Conservation (phyloP, 2,329 filamentous ascomycete species). For the Botrytis byssoidea region DNA sequence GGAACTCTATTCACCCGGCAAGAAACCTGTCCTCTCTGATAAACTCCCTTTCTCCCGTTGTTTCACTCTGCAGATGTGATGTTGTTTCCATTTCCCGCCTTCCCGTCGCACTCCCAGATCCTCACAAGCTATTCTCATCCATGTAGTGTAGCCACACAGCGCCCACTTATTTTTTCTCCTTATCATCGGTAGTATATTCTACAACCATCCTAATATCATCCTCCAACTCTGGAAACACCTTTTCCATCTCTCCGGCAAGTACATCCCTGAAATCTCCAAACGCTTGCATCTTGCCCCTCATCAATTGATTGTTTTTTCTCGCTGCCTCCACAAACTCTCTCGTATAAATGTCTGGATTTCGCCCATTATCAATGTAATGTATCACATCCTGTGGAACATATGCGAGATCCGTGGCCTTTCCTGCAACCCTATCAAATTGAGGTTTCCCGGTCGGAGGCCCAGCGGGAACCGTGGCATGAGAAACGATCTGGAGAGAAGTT, state of each 20-base stretch:
- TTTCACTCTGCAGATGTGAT: neutral
- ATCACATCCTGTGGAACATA: conserved; percentile 61
- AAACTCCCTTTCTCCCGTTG: neutral
- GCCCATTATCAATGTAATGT: conserved; percentile 67
- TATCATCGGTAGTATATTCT: conserved; percentile 26
- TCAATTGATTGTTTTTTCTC: conserved; percentile 62
- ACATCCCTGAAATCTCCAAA: conserved; percentile 62
- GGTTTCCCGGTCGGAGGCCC: conserved; percentile 38
- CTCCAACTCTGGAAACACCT: conserved; percentile 36
- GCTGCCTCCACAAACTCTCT: conserved; percentile 71
- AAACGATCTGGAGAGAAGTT: conserved; percentile 12
- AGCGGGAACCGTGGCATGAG: conserved; percentile 36
- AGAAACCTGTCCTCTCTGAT: neutral
- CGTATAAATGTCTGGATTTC: conserved; percentile 73
- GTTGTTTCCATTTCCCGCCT: neutral
- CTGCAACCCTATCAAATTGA: neutral
- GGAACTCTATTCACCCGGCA: neutral
- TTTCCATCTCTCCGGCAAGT: conserved; percentile 47
- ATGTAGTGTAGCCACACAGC: too few species aligned
- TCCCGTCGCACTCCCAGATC: neutral
- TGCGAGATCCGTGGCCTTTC: conserved; percentile 43
- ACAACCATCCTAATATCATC: conserved; percentile 36
- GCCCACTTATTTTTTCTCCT: neutral
- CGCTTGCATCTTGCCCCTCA: conserved; percentile 62
- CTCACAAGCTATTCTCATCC: neutral